Percentiles rank a stretch among this genome's conserved stretches.
These are phyloP conservation scores for Ceratobasidium theobromae DNA, from an alignment of 1,284 basidiomycete genomes.

Conservation along the genomic window DNA sequence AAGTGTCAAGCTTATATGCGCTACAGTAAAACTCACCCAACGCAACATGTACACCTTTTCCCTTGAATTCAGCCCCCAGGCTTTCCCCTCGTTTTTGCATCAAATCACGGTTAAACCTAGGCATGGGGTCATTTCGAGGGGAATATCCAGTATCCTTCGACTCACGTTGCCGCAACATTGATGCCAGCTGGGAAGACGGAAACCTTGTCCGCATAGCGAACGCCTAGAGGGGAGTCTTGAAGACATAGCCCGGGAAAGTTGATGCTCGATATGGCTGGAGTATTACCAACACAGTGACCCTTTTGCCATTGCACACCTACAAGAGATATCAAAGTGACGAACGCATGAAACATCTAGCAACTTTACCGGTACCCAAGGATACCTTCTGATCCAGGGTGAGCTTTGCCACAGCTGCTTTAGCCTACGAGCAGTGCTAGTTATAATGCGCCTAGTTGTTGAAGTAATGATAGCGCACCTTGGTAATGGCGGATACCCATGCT, in stretches of 20 bases:
- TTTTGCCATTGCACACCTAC: constrained; percentile 51
- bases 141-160: neutral
- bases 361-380: constrained; percentile 56
- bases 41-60: constrained; percentile 65
- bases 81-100: constrained; percentile 63
- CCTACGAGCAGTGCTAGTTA: constrained; percentile 41
- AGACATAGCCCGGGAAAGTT: constrained; percentile 71
- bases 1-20: neutral
- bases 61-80: constrained; percentile 67
- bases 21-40: constrained; percentile 46
- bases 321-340: neutral
- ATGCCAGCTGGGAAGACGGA: constrained; percentile 73
- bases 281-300: constrained; percentile 68
- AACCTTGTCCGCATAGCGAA: constrained; percentile 61
- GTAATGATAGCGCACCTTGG: constrained; percentile 14
- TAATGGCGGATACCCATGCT: constrained; percentile 30
- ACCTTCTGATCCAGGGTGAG: constrained; percentile 58
- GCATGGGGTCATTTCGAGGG: neutral
- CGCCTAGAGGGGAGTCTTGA: constrained; percentile 57
- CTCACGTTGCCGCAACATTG: constrained; percentile 66
- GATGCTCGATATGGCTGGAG: constrained; percentile 58
- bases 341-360: neutral
- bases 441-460: neutral
- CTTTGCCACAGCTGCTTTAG: constrained; percentile 51
- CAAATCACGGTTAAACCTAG: constrained; percentile 64